Evolutionary conservation across 2,329 filamentous ascomycete species (phyloP).

Genomic region (Aspergillus unguis): DNA sequence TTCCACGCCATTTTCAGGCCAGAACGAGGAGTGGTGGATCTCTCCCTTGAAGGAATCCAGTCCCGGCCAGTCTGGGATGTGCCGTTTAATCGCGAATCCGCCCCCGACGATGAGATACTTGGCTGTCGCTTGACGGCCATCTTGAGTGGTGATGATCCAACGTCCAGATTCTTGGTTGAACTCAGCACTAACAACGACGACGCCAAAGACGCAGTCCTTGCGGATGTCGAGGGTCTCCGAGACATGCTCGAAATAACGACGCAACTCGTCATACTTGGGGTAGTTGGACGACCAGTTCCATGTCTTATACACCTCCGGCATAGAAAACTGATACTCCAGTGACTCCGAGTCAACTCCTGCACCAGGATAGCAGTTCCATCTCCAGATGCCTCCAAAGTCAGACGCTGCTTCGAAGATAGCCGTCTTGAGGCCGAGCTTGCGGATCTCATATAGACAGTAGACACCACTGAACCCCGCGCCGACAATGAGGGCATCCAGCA

Average conservation of each 20-base stretch:
- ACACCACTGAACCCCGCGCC: too few species aligned
- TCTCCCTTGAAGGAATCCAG: constrained; percentile 47
- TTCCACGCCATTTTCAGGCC: constrained; percentile 48
- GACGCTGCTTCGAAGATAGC: too few species aligned
- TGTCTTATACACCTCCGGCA: constrained; percentile 45
- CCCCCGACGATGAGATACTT: constrained; percentile 45
- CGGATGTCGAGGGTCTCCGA: constrained; percentile 43
- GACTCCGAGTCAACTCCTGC: constrained; percentile 7
- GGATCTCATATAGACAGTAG: too few species aligned
- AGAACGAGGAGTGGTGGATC: constrained; percentile 55
- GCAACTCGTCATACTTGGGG: constrained; percentile 36
- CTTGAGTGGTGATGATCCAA: constrained; percentile 47
- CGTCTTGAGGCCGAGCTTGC: too few species aligned
- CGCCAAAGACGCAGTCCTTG: constrained; percentile 46
- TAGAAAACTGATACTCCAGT: constrained; percentile 18
- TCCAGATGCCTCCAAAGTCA: neutral
- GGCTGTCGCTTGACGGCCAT: constrained; percentile 36
- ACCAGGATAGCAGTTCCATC: constrained; percentile 12
- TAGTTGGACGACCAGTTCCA: constrained; percentile 43
- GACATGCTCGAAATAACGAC: constrained; percentile 47
- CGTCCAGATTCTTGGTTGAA: constrained; percentile 35
- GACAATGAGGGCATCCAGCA: too few species aligned
- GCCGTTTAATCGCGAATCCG: constrained; percentile 44
- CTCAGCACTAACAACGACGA: constrained; percentile 38
- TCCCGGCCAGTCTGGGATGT: constrained; percentile 42